Evolutionary conservation across 2,329 filamentous ascomycete genomes (phyloP).

Genomic region (Penicillium sp.): DNA sequence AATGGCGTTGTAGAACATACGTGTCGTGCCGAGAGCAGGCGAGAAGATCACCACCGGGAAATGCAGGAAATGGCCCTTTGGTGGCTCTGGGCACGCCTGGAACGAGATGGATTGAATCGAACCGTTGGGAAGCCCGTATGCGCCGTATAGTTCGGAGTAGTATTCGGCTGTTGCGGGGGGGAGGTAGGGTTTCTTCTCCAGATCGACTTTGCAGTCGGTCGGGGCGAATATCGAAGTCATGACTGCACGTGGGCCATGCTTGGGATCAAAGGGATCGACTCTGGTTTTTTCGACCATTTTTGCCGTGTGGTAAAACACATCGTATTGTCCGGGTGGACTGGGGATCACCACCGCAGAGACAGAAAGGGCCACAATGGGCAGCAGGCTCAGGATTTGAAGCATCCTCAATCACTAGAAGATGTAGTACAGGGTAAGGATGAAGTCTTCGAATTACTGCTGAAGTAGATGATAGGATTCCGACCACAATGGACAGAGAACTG

Average conservation of each 20-base stretch:
- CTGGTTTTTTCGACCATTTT: conserved; percentile 21
- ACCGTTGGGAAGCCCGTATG: conserved; percentile 24
- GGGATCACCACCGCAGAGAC: neutral
- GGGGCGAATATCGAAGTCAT: conserved; percentile 33
- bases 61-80: neutral
- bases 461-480: neutral
- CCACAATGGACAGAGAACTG: neutral
- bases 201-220: conserved; percentile 8
- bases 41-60: conserved; percentile 37
- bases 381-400: neutral
- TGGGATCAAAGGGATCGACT: conserved; percentile 27
- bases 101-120: conserved; percentile 27
- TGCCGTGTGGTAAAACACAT: conserved; percentile 6
- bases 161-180: conserved; percentile 29
- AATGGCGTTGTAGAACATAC: conserved; percentile 32
- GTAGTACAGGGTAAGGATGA: neutral
- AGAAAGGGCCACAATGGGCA: neutral
- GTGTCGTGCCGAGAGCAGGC: conserved; percentile 26
- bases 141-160: conserved; percentile 15
- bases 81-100: conserved; percentile 15
- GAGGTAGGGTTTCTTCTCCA: conserved; percentile 24
- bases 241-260: conserved; percentile 16
- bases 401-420: neutral
- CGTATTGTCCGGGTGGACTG: conserved; percentile 2
- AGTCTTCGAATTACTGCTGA: neutral